A percentile compares a stretch with the other conserved stretches of the same genome.
phyloP scores from a whole-genome alignment of 2,329 filamentous ascomycete species.

The Zopfia rhizophila region DNA sequence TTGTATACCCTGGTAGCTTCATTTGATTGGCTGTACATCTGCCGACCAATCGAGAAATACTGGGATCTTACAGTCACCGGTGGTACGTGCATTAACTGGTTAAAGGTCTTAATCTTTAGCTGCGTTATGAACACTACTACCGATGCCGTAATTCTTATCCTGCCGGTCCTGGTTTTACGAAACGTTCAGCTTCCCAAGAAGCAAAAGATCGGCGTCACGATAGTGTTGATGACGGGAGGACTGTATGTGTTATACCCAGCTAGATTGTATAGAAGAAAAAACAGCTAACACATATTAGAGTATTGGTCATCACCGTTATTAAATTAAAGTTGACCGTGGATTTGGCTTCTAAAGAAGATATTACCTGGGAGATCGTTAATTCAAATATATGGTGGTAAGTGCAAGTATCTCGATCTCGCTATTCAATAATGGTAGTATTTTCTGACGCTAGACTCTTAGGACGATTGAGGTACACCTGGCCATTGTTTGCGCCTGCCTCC shows the following conservation, averaged over 20 bases:
- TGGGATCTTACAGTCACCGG: conserved; percentile 6
- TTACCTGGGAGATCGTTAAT: not conserved
- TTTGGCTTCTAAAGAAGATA: conserved; percentile 2
- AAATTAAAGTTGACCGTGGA: conserved; percentile 8
- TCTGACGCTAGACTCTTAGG: too few species aligned
- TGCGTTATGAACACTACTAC: conserved; percentile 9
- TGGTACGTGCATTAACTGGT: conserved; percentile 10
- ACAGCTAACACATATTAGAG: conserved; percentile 2
- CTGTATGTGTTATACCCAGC: conserved; percentile 7
- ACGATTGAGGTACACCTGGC: too few species aligned
- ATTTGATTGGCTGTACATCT: conserved; percentile 8
- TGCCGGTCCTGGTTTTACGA: conserved; percentile 9
- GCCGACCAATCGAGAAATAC: conserved; percentile 7
- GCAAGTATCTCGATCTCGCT: conserved; percentile 2
- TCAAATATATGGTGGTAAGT: conserved; percentile 3
- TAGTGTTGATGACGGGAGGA: conserved; percentile 10
- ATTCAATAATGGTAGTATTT: too few species aligned
- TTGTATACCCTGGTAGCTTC: too few species aligned
- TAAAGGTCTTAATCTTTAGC: conserved; percentile 5
- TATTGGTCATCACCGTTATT: too few species aligned
- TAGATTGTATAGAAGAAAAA: conserved; percentile 5
- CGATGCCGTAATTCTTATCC: conserved; percentile 8
- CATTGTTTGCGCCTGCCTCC: too few species aligned
- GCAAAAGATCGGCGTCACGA: conserved; percentile 8
- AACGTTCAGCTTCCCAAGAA: conserved; percentile 6